Evolutionary conservation across 805 yeast genomes (phyloP).

Genomic region (Candida rishiriensis): DNA sequence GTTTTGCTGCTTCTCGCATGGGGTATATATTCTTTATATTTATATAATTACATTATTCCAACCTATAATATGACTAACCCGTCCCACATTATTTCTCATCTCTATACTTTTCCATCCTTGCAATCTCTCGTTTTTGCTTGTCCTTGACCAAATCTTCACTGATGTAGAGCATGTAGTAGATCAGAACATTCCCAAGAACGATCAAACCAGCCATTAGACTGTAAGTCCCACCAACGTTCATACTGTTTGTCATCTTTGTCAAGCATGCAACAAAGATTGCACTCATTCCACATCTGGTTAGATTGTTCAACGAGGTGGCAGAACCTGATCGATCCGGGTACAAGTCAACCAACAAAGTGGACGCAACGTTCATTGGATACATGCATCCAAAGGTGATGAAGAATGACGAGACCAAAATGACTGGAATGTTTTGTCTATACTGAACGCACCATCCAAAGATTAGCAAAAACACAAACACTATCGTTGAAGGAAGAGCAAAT

Average conservation of each 20-base stretch:
- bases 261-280: conserved; percentile 70
- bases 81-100: too few species aligned
- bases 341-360: conserved; percentile 72
- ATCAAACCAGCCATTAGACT: conserved; percentile 61
- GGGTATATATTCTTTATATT: too few species aligned
- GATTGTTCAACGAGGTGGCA: conserved; percentile 67
- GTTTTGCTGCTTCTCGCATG: too few species aligned
- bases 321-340: conserved; percentile 69
- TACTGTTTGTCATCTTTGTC: conserved; percentile 47
- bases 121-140: conserved; percentile 3
- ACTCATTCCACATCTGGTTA: conserved; percentile 66
- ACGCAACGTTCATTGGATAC: conserved; percentile 51
- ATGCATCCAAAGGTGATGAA: conserved; percentile 56
- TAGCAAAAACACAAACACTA: conserved; percentile 37
- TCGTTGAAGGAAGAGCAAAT: conserved; percentile 36
- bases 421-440: conserved; percentile 41
- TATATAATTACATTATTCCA: too few species aligned
- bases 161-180: conserved; percentile 12
- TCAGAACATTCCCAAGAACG: conserved; percentile 8
- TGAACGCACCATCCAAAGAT: conserved; percentile 75
- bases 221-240: conserved; percentile 74
- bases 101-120: neutral
- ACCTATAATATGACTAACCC: too few species aligned
- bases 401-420: conserved; percentile 55
- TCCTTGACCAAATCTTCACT: conserved; percentile 16